Base-by-base conservation (phyloP, 768 basidiomycete species). In the Trichaptum fuscoviolaceum region DNA sequence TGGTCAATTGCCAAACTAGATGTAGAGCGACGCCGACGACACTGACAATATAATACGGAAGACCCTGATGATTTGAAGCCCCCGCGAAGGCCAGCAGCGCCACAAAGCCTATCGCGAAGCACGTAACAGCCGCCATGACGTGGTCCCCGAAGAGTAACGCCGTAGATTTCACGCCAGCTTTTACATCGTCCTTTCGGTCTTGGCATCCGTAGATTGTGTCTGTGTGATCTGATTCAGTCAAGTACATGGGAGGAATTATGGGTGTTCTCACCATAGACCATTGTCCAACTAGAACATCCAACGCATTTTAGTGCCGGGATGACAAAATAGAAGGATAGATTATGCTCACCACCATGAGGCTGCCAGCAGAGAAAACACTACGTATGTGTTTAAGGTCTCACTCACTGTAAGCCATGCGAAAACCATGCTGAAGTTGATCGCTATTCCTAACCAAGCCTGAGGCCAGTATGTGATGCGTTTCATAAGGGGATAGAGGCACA, bases 171-270 rank as follows among this genome's bases (percentile, higher is more conserved):
- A 92, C 85, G n/a, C 88, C 89, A 65, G 85, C 86, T 63, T 84
- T 82, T 57, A 87, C 75, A 74, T 93, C 91, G 77, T 92, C 92
- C 65, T 81, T 75, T 65, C 88, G 87, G 75, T 93, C 92, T 79
- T 92, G 85, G 73, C 89, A 91, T 20, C 89, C 91, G 72, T 93
- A 93, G 67, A 90, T 87, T 8, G 88, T 88, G 74, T 91, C 83
- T 75, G 23, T 18, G 12, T 1, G 34, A 35, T 10, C 15, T 67
- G 9, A 35, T 26, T 27, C 15, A 52, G 42, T 15, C 5, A 52
- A 12, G 42, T 52, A 18, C 34, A 58, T 24, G 23, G 20, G 30
- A 25, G 24, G 9, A 26, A 52, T 12, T 12, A 15, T 52, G 5
- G 20, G 10, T 12, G 12, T 12, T 65, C 67, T 17, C 35, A 71